Evolutionary conservation across 257 asterid species (phyloP).

Genomic region (Capsicum rhomboideum): DNA sequence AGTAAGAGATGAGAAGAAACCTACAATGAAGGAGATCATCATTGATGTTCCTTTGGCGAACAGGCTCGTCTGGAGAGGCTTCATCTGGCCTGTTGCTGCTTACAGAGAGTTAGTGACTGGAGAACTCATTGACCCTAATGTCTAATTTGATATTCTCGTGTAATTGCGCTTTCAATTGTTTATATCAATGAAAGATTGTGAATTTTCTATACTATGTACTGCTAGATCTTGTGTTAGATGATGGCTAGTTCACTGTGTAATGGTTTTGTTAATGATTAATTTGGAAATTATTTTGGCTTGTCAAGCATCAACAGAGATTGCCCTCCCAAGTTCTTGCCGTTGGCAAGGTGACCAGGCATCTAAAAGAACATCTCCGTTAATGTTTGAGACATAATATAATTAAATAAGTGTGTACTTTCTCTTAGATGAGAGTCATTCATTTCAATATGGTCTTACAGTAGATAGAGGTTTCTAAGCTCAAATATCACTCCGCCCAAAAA

Average conservation of each 20-base stretch:
- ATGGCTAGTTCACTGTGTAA: neutral
- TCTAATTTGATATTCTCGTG: conserved; percentile 20
- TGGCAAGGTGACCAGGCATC: neutral
- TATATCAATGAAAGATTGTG: neutral
- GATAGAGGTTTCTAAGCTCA: neutral
- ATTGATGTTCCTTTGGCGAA: conserved; percentile 92
- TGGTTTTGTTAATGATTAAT: neutral
- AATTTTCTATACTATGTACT: neutral
- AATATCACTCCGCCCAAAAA: neutral
- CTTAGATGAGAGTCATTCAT: neutral
- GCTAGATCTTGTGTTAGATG: neutral
- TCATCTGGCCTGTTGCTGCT: conserved; percentile 96
- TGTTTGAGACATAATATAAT: neutral
- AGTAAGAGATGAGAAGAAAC: conserved; percentile 83
- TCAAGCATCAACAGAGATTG: neutral
- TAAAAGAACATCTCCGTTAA: neutral
- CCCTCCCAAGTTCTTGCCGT: neutral
- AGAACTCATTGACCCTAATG: conserved; percentile 80
- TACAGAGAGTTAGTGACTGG: conserved; percentile 86
- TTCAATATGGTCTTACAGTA: neutral
- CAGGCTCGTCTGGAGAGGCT: conserved; percentile 75
- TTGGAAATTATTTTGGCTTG: neutral
- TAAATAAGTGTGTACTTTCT: neutral
- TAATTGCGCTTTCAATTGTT: neutral
- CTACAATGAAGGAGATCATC: conserved; percentile 86